Evolutionary conservation across 306 rosid genomes (phyloP).

Genomic region (Medicago ruthenica): DNA sequence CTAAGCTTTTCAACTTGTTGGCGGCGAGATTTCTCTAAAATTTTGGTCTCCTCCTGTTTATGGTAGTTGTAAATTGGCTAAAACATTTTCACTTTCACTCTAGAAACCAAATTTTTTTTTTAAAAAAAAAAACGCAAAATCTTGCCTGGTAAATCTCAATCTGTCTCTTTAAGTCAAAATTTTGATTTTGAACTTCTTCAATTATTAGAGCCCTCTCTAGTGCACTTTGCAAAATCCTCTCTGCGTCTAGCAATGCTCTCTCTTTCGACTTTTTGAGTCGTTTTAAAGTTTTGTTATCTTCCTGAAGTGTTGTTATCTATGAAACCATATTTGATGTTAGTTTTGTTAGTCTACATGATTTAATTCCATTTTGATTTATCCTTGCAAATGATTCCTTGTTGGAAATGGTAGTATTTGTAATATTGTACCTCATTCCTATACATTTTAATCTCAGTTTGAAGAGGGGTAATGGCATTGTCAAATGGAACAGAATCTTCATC

Average conservation of each 20-base stretch:
- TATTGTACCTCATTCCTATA: conserved; percentile 77
- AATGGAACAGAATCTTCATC: conserved; percentile 65
- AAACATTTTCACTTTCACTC: conserved; percentile 26
- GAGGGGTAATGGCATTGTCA: conserved; percentile 71
- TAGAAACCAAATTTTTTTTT: background rate
- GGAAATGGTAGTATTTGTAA: conserved; percentile 34
- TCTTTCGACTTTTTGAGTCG: conserved; percentile 82
- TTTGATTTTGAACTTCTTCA: conserved; percentile 90
- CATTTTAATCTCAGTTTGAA: conserved; percentile 83
- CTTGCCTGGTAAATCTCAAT: conserved; percentile 89
- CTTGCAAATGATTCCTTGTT: conserved; percentile 8
- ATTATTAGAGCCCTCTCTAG: conserved; percentile 80
- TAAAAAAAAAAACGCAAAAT: conserved; percentile 16
- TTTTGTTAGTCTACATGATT: background rate
- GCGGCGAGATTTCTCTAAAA: conserved; percentile 79
- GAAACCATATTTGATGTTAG: conserved; percentile 40
- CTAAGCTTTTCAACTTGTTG: conserved; percentile 90
- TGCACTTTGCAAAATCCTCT: conserved; percentile 72
- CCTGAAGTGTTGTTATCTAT: conserved; percentile 74
- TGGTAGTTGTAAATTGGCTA: conserved; percentile 38
- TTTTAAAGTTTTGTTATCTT: conserved; percentile 85
- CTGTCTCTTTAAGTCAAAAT: conserved; percentile 83
- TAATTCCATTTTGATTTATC: conserved; percentile 1
- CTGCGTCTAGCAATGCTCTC: conserved; percentile 80
- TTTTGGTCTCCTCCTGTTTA: conserved; percentile 85